A percentile compares a stretch with the other conserved stretches of the same genome.
phyloP scores from a whole-genome alignment of 176 grass and related monocot species.

The Urochloa ruziziensis region DNA sequence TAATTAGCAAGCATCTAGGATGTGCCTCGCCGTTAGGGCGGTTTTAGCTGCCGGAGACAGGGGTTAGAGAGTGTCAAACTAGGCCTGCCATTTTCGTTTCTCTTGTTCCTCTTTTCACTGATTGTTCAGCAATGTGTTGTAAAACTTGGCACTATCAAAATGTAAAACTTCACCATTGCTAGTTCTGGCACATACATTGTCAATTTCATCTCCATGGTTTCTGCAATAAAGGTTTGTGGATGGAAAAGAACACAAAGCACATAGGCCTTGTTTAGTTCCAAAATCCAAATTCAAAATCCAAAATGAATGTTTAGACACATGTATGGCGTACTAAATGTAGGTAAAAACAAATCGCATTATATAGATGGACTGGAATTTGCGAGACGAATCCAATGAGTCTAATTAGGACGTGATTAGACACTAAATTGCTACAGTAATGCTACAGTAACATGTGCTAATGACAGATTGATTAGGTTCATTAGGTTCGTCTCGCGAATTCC shows the following conservation, averaged over 20 bases:
- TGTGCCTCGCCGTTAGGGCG: neutral
- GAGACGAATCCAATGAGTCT: too few species aligned
- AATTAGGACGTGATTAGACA: too few species aligned
- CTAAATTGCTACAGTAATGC: too few species aligned
- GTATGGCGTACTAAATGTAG: too few species aligned
- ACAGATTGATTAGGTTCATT: too few species aligned
- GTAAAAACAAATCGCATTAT: too few species aligned
- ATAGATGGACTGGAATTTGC: too few species aligned
- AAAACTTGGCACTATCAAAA: conserved; percentile 20
- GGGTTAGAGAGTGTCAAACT: conserved; percentile 17
- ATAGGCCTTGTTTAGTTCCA: too few species aligned
- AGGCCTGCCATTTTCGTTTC: conserved; percentile 9
- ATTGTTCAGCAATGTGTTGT: conserved; percentile 32
- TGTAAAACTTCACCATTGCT: conserved; percentile 7
- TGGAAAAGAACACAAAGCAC: neutral
- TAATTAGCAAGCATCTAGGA: conserved; percentile 48
- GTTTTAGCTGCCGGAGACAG: conserved; percentile 17
- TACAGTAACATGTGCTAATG: too few species aligned
- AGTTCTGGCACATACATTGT: neutral
- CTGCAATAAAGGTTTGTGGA: neutral
- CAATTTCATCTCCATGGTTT: neutral
- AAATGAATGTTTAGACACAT: too few species aligned
- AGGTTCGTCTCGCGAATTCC: too few species aligned
- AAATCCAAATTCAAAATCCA: too few species aligned
- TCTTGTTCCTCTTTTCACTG: conserved; percentile 17